Evolutionary conservation across 129 eudicot species (phyloP).

Genomic region (Tagetes erecta): DNA sequence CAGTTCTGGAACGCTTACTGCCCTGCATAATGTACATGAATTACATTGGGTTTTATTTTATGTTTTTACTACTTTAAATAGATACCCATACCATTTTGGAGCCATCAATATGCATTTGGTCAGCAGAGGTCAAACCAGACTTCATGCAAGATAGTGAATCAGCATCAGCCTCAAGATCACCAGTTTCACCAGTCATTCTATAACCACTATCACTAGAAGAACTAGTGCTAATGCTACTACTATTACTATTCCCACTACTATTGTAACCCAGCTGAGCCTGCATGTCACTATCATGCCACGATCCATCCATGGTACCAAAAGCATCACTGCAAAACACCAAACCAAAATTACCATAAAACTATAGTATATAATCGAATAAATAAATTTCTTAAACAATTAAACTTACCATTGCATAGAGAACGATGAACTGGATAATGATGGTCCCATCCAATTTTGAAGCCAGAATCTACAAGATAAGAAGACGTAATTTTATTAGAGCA

Average conservation of each 20-base stretch:
- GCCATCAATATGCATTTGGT: slow-evolving; percentile 59
- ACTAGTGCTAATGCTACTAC: slow-evolving; percentile 86
- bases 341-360: slow-evolving; percentile 11
- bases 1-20: slow-evolving; percentile 70
- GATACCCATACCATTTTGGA: slow-evolving; percentile 54
- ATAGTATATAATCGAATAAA: background rate
- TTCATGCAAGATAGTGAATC: slow-evolving; percentile 80
- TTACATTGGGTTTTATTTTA: background rate
- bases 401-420: slow-evolving; percentile 77
- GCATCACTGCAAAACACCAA: slow-evolving; percentile 40
- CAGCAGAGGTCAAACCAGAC: slow-evolving; percentile 79
- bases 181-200: slow-evolving; percentile 52
- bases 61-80: background rate
- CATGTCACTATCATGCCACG: slow-evolving; percentile 62
- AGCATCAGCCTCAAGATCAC: slow-evolving; percentile 97
- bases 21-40: slow-evolving; percentile 54
- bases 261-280: slow-evolving; percentile 51
- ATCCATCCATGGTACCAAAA: slow-evolving; percentile 60
- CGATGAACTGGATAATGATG: slow-evolving; percentile 66
- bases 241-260: slow-evolving; percentile 94
- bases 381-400: slow-evolving; percentile 15
- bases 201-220: slow-evolving; percentile 86
- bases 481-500: slow-evolving; percentile 1
- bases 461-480: slow-evolving; percentile 65
- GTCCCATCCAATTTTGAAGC: slow-evolving; percentile 98